Evolutionary conservation across 805 yeast genomes (phyloP), one percentile per base, ranked within the genome.

Genomic region (Soucietia sequanensis): DNA sequence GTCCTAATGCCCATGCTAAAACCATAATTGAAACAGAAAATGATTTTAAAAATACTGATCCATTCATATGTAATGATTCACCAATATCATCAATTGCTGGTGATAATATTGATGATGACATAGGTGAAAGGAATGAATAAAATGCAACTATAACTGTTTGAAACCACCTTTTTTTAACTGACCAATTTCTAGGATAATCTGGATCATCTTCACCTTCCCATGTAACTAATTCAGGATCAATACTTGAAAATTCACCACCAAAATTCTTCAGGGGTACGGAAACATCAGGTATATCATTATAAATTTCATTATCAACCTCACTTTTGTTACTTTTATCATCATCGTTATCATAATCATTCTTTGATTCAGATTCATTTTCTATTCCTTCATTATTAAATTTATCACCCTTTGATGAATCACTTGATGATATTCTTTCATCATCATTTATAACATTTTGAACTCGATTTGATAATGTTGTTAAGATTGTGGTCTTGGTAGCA

Each of bases 1-100:
- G 88, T 9, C 83, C 83, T 14, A 76, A 41, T 0, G 86, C 87
- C 70, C 85, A 70, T 1, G 88, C 86, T 45, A 81, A 65, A n/a
- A 83, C 71, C 65, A 78, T 80, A 23, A 83, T 70, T 0, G 84
- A 74, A 3, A 83, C 80, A 19, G 77, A 74, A 42, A 81, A 58
- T 0, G 81, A 65, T 28, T 69, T 58, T 2, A 79, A 69, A 2
- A 70, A 61, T n/a, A 18, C 37, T 0, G 62, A 34, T 27, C 64
- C 57, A 3, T 65, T 54, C 27, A 75, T 70, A 32, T 62, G 56
- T 37, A 78, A 72, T 2, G 65, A 66, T 5, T 40, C 56, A 4
- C 76, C 52, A 25, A 81, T 78, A 6, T 63, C 63, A 0, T 66
- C 44, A 44, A 76, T 68, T 0, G 84, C 84, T 0, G 86, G 85